Evolutionary conservation across 2,329 filamentous ascomycete genomes (phyloP).

Genomic region (Periconia sp.): DNA sequence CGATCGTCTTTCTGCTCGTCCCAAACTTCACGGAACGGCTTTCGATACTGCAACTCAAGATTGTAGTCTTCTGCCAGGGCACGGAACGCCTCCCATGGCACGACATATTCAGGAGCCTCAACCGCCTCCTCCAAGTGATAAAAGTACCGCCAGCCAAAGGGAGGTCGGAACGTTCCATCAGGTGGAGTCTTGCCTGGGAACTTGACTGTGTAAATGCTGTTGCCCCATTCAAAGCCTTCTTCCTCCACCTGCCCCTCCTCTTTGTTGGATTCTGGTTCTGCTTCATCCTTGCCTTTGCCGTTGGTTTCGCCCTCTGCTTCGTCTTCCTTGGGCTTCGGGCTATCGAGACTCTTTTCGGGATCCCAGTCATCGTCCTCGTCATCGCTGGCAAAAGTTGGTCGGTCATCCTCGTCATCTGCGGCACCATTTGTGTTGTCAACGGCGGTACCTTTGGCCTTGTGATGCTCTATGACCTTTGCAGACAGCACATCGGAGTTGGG

Average conservation of each 20-base stretch:
- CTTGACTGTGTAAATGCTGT: conserved; percentile 85
- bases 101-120: conserved; percentile 94
- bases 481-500: conserved; percentile 95
- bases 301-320: conserved; percentile 34
- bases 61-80: conserved; percentile 96
- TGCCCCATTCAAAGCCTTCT: conserved; percentile 76
- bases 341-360: conserved; percentile 48
- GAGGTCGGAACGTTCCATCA: conserved; percentile 89
- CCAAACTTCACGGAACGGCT: conserved; percentile 89
- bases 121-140: conserved; percentile 97
- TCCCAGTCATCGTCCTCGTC: conserved; percentile 47
- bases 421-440: conserved; percentile 38
- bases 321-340: conserved; percentile 36
- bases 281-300: conserved; percentile 24
- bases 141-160: conserved; percentile 97
- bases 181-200: conserved; percentile 81
- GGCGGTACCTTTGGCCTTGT: conserved; percentile 54
- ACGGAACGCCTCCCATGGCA: conserved; percentile 97
- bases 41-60: conserved; percentile 90
- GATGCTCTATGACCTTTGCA: conserved; percentile 74
- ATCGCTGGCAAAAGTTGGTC: conserved; percentile 40
- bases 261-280: conserved; percentile 27
- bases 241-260: conserved; percentile 51
- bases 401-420: conserved; percentile 31
- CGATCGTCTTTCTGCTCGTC: conserved; percentile 84